Conservation (phyloP, 2,329 filamentous ascomycete species). For the Aspergillus clavatus region DNA sequence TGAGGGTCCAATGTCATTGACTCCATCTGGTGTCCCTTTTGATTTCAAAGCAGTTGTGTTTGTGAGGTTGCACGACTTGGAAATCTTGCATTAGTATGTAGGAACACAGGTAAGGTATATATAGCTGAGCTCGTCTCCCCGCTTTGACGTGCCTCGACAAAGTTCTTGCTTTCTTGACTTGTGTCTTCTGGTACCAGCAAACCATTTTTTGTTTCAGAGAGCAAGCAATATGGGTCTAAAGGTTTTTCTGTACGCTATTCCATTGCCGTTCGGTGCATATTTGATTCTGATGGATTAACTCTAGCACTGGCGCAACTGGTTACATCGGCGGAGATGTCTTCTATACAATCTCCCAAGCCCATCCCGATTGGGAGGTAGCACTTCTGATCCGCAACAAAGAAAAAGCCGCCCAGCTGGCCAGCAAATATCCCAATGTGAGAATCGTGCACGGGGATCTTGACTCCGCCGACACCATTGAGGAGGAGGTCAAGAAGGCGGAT, state of each 20-base stretch:
- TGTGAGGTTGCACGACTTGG: constrained; percentile 10
- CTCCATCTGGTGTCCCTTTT: background rate
- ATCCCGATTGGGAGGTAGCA: constrained; percentile 46
- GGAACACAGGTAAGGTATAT: too few relatives aligned
- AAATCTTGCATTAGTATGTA: background rate
- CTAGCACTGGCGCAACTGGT: constrained; percentile 48
- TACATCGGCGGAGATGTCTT: constrained; percentile 53
- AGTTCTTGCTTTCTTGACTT: background rate
- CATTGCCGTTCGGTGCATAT: background rate
- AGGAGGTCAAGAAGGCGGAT: constrained; percentile 45
- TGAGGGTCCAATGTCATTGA: background rate
- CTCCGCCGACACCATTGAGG: constrained; percentile 35
- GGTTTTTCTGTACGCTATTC: background rate
- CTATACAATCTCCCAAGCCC: constrained; percentile 41
- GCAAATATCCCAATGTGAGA: constrained; percentile 38
- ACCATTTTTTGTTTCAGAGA: background rate
- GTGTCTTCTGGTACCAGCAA: too few relatives aligned
- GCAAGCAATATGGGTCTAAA: background rate
- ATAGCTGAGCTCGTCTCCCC: background rate
- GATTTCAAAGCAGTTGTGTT: background rate
- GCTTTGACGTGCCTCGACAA: background rate
- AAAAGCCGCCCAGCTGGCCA: constrained; percentile 37
- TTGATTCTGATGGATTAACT: background rate
- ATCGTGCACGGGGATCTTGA: constrained; percentile 44
- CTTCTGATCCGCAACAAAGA: constrained; percentile 43